Evolutionary conservation across 192 early-diverging fungal genomes (phyloP), one percentile per base, ranked within the genome.

Genomic region (Coemansia sp.): DNA sequence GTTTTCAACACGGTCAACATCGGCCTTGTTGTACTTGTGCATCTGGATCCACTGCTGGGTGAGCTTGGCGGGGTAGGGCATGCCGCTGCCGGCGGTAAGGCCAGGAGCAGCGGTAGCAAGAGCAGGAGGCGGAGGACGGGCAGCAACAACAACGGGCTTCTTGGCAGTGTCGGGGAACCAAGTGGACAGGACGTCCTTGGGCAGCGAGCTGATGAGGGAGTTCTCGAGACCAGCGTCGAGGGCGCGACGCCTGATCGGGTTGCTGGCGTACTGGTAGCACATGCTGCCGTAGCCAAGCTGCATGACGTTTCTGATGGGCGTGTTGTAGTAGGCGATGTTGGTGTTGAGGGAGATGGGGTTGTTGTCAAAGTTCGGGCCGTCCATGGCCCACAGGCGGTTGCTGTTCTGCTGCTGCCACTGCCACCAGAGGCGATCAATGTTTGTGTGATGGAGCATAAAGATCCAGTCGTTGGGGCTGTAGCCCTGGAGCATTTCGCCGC

Each of bases 381-480:
- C 70, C 76, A 74, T 78, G 42, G 75, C 65, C 73, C 71, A 75
- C 68, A 69, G 22, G 53, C 62, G 60, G 64, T 59, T 61, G 66
- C 58, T 62, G n/a, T n/a, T n/a, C n/a, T n/a, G n/a, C 62, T 61
- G 27, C 72, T 82, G 79, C 84, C 84, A 85, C 58, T 82, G 76
- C 68, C 68, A 71, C 84, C 84, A 85, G 68, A 85, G 62, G 6
- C 74, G 73, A 40, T 85, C 84, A 22, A 85, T 39, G 62, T 83
- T 83, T 51, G 84, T 64, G 53, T 85, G 84, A 57, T 85, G 84
- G 12, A 85, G 73, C 67, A 76, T 74, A 38, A 85, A 85, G 65
- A 82, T 68, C 71, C 72, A 74, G 76, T 85, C 84, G 49, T 82
- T 85, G 46, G 79, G 79, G 66, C 76, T 79, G 60, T 59, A 64